Base-by-base conservation (phyloP, 176 grass and related monocot species). In the Aegilops bicornis region DNA sequence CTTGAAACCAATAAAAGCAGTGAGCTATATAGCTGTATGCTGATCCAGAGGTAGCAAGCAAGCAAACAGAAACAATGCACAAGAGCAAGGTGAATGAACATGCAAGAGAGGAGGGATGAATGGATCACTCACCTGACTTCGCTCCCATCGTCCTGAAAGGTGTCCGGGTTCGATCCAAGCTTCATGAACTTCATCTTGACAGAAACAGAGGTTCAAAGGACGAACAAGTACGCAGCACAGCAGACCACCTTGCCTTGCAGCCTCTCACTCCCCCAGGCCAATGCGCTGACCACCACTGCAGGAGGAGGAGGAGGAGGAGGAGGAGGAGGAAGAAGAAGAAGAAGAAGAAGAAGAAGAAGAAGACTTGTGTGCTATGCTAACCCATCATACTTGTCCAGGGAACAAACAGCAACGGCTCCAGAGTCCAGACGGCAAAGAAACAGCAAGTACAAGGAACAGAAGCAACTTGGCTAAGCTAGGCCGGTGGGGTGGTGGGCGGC, bases 141-240 rank as follows among this genome's bases (percentile, higher is more conserved):
- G 62, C 89, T 92, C 42, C 90, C 97, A 78, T 93, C 92, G 8
- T 88, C 91, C 88, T 94, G 94, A 87, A 98, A 98, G 67, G 87
- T 92, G 84, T 98, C 97, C 68, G 94, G 94, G 23, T 91, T 98
- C 10, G 94, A 96, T 88, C 97, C 97, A 82, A 98, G 92, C 88
- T 98, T 98, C 97, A 98, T 96, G 86, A 98, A 98, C 92, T 98
- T 98, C 97, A 98, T 98, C 86, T 64, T 83, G 88, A 56, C 76
- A 83, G 42, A 73, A 58, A 8, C 19, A 20, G 64, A 45, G 70
- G 24, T n/a, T 27, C 3, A 39, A 77, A 86, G 69, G 24, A 50
- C 36, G 79, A 48, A 42, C 20, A 33, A 7, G 69, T 30, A 47
- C 1, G 12, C 45, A 39, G 39, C 39, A 5, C 73, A 33, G 2